Base-by-base conservation (phyloP, 1,284 basidiomycete species). In the Ganoderma multipileum region DNA sequence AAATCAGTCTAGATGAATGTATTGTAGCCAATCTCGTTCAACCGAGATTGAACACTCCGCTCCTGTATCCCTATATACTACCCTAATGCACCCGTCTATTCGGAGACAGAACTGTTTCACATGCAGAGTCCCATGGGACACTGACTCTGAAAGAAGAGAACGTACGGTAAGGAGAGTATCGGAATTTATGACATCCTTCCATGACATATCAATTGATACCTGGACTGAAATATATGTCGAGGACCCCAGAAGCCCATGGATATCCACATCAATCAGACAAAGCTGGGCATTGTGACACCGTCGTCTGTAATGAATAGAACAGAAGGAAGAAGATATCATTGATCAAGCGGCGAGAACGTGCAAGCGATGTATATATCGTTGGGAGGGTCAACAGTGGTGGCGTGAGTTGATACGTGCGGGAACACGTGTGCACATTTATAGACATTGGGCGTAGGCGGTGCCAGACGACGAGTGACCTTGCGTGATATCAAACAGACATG, bases 401-500 rank as follows among this genome's bases (percentile, higher is more conserved):
- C 33, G 50, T 63, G 28, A 18, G 26, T 41, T 20, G n/a, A n/a
- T 8, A 63, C 30, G 61, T 50, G 61, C 61, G 57, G 42, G 47
- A 59, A 28, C 57, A 39, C 63, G 55, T 62, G 71, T 72, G 68
- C 71, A 67, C 67, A 65, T 68, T 70, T 68, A 59, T 65, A 65
- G 65, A 68, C 65, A 58, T 64, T 59, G 44, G 54, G 55, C 50
- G 57, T 41, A 50, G 42, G 41, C 47, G 59, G 23, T 18, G 41
- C 57, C 58, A 42, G 36, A 54, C 47, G 33, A 36, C 20, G 42
- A 26, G 52, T 18, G 41, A 44, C 28, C 47, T 60, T 65, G 70
- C 50, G 60, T 38, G 61, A 30, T 33, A 58, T 60, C 23, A 41
- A 52, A 50, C 11, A 39, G 14, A 30, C 9, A 30, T 3, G 41